Evolutionary conservation across 1,139 yeast species (phyloP), one percentile per base, ranked within the genome.

Genomic region (Kodamaea sp.): DNA sequence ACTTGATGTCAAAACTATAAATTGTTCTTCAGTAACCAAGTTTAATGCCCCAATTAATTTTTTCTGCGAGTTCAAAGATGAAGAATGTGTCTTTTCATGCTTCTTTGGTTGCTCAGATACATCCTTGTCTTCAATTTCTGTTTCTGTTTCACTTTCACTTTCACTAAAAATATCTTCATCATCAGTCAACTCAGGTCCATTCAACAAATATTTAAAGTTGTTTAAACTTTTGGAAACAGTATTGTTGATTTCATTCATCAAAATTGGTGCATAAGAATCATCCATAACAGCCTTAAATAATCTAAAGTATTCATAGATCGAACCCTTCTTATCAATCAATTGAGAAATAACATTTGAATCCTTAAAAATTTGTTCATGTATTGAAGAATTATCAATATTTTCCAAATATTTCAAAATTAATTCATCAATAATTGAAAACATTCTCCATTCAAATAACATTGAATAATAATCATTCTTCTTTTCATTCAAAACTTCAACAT

Each of bases 1-100:
- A 4, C 67, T 53, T 24, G 63, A 47, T 1, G 60, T 50, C 32
- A 69, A 52, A 1, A 67, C 57, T 6, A 67, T 55, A 39, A 60
- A 62, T 40, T 67, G 65, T 38, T 69, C 73, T 35, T 65, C 64
- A 10, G 53, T 50, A 8, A 70, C 53, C 35, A 70, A 52, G 45
- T 62, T 65, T 37, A 70, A 57, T 1, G 71, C 57, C 7, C 55
- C 40, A 7, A 67, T 57, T 31, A 68, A 52, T 8, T 61, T 45
- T 39, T 49, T 56, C 35, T 55, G 53, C 5, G 51, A 42, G 24
- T 37, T 29, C 27, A 38, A 32, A 20, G 42, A 7, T 7, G 33
- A 24, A 7, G 26, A 10, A 8, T 9, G 7, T 6, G 4, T 15
- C 7, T 20, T 20, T 5, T 24, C 24, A 7, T 31, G 22, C 26